Percentiles rank a stretch among this genome's conserved stretches.
phyloP scores from a whole-genome alignment of 1,284 basidiomycete genomes.

The Heterobasidion parviporum region DNA sequence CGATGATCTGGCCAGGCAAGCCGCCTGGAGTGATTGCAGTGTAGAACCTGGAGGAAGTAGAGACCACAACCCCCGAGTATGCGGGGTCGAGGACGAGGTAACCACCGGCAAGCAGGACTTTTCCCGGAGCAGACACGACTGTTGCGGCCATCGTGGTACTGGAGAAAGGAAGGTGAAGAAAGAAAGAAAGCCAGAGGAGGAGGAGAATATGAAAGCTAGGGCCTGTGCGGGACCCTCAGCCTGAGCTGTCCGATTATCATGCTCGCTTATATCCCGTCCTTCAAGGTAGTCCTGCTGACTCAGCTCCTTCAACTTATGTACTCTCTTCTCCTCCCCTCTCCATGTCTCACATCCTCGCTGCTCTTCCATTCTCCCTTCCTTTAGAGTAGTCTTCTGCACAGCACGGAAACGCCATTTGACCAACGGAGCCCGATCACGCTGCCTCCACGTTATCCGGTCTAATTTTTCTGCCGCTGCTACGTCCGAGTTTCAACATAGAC shows the following conservation, averaged over 20 bases:
- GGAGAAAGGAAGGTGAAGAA: constrained; percentile 1
- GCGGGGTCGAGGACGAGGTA: constrained; percentile 87
- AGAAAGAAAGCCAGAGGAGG: not conserved
- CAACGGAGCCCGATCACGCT: no score
- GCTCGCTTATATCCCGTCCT: not conserved
- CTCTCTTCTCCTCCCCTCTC: no score
- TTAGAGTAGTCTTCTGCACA: no score
- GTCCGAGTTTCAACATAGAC: no score
- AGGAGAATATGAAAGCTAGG: not conserved
- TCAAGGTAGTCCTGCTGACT: not conserved
- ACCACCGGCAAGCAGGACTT: constrained; percentile 90
- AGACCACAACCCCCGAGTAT: constrained; percentile 81
- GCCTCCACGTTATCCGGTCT: no score
- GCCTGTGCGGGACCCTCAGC: not conserved
- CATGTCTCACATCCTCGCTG: no score
- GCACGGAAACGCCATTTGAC: no score
- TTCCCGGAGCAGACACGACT: constrained; percentile 88
- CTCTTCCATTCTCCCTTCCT: no score
- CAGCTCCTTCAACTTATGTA: not conserved
- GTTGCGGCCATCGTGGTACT: constrained; percentile 34
- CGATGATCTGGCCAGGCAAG: constrained; percentile 40
- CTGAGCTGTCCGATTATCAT: constrained; percentile 5
- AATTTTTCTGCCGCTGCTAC: no score
- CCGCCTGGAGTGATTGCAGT: constrained; percentile 28
- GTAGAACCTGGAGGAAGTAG: constrained; percentile 92